phyloP scores from a whole-genome alignment of 345 rosid genomes.

The Syzygium jambos region DNA sequence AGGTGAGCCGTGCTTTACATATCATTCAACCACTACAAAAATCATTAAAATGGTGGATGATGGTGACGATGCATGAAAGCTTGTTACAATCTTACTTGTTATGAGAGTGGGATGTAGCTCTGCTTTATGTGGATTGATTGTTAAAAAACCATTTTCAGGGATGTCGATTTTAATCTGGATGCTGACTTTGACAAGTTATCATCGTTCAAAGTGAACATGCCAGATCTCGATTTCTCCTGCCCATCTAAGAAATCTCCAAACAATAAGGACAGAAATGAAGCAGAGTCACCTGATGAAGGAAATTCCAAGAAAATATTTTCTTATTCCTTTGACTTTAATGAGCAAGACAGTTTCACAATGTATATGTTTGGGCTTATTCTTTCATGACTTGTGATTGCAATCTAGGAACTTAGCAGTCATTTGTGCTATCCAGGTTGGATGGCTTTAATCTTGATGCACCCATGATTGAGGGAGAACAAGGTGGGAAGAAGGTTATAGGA shows the following conservation, averaged over 20 bases:
- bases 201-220: constrained; percentile 73
- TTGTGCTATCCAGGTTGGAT: constrained; percentile 39
- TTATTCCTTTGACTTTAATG: constrained; percentile 16
- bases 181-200: constrained; percentile 65
- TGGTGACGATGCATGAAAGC: background rate
- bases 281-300: constrained; percentile 13
- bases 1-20: background rate
- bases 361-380: background rate
- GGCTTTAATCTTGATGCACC: constrained; percentile 40
- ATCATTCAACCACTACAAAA: background rate
- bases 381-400: background rate
- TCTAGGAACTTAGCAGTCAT: background rate
- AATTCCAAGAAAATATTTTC: background rate
- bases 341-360: constrained; percentile 17
- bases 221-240: constrained; percentile 73
- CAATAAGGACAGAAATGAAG: constrained; percentile 48
- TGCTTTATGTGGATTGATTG: background rate
- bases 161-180: constrained; percentile 76
- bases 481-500: constrained; percentile 15
- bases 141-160: constrained; percentile 33
- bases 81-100: background rate
- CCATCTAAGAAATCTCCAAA: constrained; percentile 41
- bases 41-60: no score
- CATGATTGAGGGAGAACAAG: constrained; percentile 24
- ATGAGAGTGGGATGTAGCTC: background rate